Base-by-base conservation (phyloP, 1,284 basidiomycete species). In the Athelia psychrophila region DNA sequence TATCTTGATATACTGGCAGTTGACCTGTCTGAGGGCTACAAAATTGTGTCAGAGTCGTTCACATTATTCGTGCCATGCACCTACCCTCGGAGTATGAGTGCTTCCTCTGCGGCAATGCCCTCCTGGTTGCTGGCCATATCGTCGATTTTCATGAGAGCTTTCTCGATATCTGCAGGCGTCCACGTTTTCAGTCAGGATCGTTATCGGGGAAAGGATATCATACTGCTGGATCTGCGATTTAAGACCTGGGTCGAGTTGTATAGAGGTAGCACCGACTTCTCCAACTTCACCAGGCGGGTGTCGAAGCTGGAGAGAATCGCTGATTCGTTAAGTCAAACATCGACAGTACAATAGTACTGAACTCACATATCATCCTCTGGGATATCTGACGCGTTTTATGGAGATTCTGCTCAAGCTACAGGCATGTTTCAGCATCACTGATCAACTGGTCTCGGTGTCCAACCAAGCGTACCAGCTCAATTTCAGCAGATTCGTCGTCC, bases 351-450 rank as follows among this genome's bases (percentile, higher is more conserved):
- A 12, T 38, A 6, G 32, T 12, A 23, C 19, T 30, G 35, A 16
- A 70, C 86, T 53, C 70, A 91, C 88, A 81, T 57, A 81, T 91
- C 89, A 92, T 91, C 47, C 87, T 75, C 60, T 88, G 85, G 1
- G 88, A 91, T 53, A 89, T 88, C 60, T 88, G 88, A 22, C 80
- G 79, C 0, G 89, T 91, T 68, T 91, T 92, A 66, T 88, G 84
- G 45, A 92, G 74, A 64, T 92, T 91, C 68, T 92, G 89, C 70
- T 92, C 88, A 10, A 92, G 78, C 89, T 91, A 50, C 36, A 42
- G 32, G 38, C n/a, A 23, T 23, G 20, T 56, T 19, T 49, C 49
- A 42, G 50, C 12, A 15, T 23, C 16, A 23, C 19, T 27, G 44
- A 30, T 50, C 16, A 18, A 45, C 25, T 24, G n/a, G 46, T 9